phyloP scores from a whole-genome alignment of 1,284 basidiomycete species.

The Moesziomyces sp. region DNA sequence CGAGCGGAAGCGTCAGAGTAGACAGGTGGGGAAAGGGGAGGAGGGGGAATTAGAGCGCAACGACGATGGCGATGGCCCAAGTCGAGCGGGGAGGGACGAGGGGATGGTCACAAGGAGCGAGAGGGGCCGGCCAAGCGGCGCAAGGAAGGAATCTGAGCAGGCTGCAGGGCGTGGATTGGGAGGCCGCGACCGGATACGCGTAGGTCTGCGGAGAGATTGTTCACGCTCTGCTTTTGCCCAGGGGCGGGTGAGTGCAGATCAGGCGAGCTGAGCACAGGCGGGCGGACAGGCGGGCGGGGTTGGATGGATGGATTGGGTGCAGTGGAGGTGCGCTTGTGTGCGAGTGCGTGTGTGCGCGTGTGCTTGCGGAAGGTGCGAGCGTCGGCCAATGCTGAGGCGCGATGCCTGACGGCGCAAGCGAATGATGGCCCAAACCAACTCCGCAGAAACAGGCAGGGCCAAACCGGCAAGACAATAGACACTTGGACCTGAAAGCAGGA shows the following conservation, averaged over 20 bases:
- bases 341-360: too few species aligned
- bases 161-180: too few species aligned
- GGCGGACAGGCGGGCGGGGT: too few species aligned
- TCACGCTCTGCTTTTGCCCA: neutral
- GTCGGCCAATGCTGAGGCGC: neutral
- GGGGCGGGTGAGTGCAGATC: neutral
- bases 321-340: neutral
- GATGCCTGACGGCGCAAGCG: neutral
- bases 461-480: too few species aligned
- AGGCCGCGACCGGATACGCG: neutral
- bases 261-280: neutral
- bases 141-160: neutral
- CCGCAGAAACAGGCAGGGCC: neutral
- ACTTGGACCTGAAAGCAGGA: neutral
- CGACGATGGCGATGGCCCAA: neutral
- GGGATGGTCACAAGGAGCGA: too few species aligned
- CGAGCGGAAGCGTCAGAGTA: too few species aligned
- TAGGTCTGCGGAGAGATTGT: neutral
- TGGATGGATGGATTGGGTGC: too few species aligned
- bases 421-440: neutral
- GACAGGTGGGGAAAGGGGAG: neutral
- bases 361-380: too few species aligned
- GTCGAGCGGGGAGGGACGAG: neutral
- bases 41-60: neutral
- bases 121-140: neutral